phyloP scores from a whole-genome alignment of 2,329 filamentous ascomycete genomes.

The Pseudogymnoascus sp. region DNA sequence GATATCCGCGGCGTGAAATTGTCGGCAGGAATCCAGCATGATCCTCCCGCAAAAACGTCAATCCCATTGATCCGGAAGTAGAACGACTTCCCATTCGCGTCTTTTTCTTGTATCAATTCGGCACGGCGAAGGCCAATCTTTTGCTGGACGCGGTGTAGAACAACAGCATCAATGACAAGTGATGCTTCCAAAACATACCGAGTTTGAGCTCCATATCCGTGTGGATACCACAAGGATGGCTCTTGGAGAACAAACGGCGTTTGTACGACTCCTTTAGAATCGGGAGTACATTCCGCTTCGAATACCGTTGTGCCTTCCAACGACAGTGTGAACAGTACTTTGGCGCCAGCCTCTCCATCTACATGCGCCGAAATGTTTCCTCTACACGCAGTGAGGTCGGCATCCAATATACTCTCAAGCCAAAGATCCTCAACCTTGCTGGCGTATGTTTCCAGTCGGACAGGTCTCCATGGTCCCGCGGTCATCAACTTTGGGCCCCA shows the following conservation, averaged over 20 bases:
- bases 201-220: constrained; percentile 64
- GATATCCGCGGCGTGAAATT: neutral
- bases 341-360: constrained; percentile 27
- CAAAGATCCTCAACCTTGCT: constrained; percentile 53
- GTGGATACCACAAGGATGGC: constrained; percentile 67
- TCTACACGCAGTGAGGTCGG: constrained; percentile 33
- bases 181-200: constrained; percentile 61
- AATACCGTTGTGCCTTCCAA: constrained; percentile 28
- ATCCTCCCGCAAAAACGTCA: constrained; percentile 55
- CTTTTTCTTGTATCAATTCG: constrained; percentile 32
- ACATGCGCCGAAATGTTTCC: constrained; percentile 34
- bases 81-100: constrained; percentile 53
- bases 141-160: constrained; percentile 28
- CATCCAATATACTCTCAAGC: constrained; percentile 22
- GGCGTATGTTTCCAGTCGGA: constrained; percentile 57
- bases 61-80: constrained; percentile 59
- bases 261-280: constrained; percentile 35
- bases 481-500: constrained; percentile 60
- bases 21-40: neutral
- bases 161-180: constrained; percentile 37
- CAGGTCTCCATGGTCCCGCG: constrained; percentile 58
- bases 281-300: constrained; percentile 43
- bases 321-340: constrained; percentile 27
- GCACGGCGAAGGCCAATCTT: constrained; percentile 49
- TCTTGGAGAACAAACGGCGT: constrained; percentile 43